Evolutionary conservation across 345 rosid genomes (phyloP), one percentile per base, ranked within the genome.

Genomic region (Eucalyptus cloeziana): DNA sequence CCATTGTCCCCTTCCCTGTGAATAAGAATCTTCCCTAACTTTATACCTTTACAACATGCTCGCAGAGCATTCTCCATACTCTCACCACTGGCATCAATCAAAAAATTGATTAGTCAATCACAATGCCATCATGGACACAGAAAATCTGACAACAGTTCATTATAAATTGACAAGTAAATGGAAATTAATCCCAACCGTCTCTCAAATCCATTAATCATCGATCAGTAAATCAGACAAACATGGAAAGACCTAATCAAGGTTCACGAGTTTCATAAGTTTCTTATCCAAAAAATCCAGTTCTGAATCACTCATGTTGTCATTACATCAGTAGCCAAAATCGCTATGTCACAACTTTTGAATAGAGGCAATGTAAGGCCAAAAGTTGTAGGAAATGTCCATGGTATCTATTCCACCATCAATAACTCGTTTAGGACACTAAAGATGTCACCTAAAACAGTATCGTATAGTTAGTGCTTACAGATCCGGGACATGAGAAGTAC

Each of bases 1-100:
- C 99, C 99, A 51, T 98, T 95, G 94, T 98, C 99, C 8, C 99
- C 99, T 95, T 97, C 99, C 89, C 99, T 94, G 88, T 98, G 99
- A 91, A 98, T 98, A 56, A 98, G 96, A 87, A 98, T 97, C 93
- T 97, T 98, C 90, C 99, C 99, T 24, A 98, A 95, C 92, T 98
- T 98, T 94, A 98, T 97, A 86, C 98, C 99, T 93, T 98, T 98
- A 92, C 99, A 98, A 90, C 99, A 98, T 49, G 99, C 99, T 86
- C 99, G 95, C 91, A 97, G 91, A 81, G 99, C 99, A 90, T 98
- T 98, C 92, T 98, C 99, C 99, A 98, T 98, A 90, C 99, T 98
- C 95, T 98, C 99, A 40, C 99, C 99, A 88, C 99, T 98, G 92
- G 88, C 54, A 89, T 89, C 50, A 85, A 69, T 91, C 79, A 60